Evolutionary conservation across 495 filamentous ascomycete species (phyloP).

Genomic region (Xylaria nigripes): DNA sequence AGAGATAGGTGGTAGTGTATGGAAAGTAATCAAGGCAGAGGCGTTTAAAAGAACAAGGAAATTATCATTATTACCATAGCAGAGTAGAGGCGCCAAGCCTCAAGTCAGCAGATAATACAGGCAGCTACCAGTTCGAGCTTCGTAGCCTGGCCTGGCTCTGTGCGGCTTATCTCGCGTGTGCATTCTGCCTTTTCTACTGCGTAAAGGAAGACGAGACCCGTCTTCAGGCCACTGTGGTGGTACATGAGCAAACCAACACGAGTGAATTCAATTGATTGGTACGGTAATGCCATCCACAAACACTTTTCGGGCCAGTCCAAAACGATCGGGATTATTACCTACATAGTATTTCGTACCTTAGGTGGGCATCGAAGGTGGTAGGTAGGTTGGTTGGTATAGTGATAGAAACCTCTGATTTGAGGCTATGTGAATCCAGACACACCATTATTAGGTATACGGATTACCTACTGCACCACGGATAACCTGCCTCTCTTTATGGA

Average conservation of each 20-base stretch:
- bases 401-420: constrained; percentile 9
- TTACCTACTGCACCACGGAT: no score
- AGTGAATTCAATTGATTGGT: constrained; percentile 16
- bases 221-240: neutral
- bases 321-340: constrained; percentile 13
- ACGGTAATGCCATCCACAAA: constrained; percentile 15
- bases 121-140: neutral
- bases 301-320: constrained; percentile 16
- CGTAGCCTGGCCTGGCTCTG: neutral
- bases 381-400: no score
- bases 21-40: no score
- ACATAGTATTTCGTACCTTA: neutral
- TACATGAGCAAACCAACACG: neutral
- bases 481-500: constrained; percentile 5
- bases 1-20: no score
- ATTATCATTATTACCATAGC: no score
- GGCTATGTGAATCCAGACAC: constrained; percentile 1
- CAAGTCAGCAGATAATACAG: neutral
- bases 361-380: constrained; percentile 10
- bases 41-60: no score
- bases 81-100: no score
- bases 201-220: neutral
- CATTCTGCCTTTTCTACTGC: constrained; percentile 13
- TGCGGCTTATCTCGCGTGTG: constrained; percentile 7
- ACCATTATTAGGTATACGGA: no score